A percentile compares a stretch with the other conserved stretches of the same genome.
phyloP scores from a whole-genome alignment of 306 rosid species.

The Sindora glabra region DNA sequence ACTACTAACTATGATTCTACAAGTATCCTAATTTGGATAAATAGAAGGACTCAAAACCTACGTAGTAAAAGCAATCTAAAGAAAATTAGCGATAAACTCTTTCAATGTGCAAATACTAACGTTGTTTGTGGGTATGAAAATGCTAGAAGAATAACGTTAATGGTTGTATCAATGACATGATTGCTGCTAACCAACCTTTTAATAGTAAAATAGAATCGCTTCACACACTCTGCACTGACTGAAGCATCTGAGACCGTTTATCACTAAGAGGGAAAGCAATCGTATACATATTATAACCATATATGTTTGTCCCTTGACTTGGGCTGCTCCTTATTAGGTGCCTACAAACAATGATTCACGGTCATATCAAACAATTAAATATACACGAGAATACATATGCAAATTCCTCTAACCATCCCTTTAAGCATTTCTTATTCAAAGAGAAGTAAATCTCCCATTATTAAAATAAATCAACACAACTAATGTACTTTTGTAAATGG shows the following conservation, averaged over 20 bases:
- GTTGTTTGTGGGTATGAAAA: background rate
- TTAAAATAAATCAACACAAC: constrained; percentile 1
- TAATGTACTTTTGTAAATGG: background rate
- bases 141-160: background rate
- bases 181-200: background rate
- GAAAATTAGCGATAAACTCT: background rate
- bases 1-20: too few relatives aligned
- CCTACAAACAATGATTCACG: background rate
- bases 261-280: background rate
- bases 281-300: background rate
- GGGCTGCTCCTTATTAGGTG: constrained; percentile 4
- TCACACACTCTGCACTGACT: background rate
- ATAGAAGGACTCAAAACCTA: background rate
- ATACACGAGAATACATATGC: background rate
- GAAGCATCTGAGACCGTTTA: background rate
- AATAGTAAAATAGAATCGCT: background rate
- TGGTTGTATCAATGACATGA: background rate
- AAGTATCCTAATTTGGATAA: background rate
- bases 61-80: background rate
- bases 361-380: background rate
- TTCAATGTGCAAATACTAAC: background rate
- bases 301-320: background rate
- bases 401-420: constrained; percentile 7
- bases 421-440: constrained; percentile 18
- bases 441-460: background rate